Evolutionary conservation across 805 yeast species (phyloP), one percentile per base, ranked within the genome.

Genomic region (Naumovozyma castellii): DNA sequence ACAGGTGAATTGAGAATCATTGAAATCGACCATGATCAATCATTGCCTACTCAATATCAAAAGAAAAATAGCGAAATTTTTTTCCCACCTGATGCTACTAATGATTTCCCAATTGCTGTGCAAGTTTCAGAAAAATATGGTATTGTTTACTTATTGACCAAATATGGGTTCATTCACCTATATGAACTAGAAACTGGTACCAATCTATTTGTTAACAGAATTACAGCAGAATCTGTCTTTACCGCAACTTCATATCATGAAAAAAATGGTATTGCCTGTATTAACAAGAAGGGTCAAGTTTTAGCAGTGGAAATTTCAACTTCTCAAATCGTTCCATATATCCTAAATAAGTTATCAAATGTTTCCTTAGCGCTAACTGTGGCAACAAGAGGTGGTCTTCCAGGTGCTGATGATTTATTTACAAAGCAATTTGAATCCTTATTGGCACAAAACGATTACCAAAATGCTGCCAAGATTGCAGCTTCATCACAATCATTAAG

Each of bases 361-460:
- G 86, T 90, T 25, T 73, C 81, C 17, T 71, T 92, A 54, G 98
- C 97, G 3, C 70, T 92, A 44, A 71, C 86, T 9, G 75, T 92
- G 48, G 94, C 97, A 19, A 76, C 95, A 3, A 83, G 97, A 64
- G 97, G 96, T 57, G 95, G 95, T 1, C 76, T 92, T 56, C 92
- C 95, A 33, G 99, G 99, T 49, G 98, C 97, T 36, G 99, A 92
- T 61, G 80, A 78, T 54, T 72, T 92, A 47, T 88, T 92, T 65
- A 67, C 73, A 43, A 95, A 87, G 65, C 97, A 90, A 66, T 92
- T 92, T 67, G 94, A 87, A 56, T 78, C 79, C 60, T 73, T 80
- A 53, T 71, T 92, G 54, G 75, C 77, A 48, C 78, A 78, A 51
- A 96, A 96, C 51, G 92, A 87, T 61, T 92, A 87, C 58, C 71